Percentiles rank a stretch among this genome's conserved stretches.
phyloP scores from a whole-genome alignment of 306 rosid genomes.

The Senna siamea region DNA sequence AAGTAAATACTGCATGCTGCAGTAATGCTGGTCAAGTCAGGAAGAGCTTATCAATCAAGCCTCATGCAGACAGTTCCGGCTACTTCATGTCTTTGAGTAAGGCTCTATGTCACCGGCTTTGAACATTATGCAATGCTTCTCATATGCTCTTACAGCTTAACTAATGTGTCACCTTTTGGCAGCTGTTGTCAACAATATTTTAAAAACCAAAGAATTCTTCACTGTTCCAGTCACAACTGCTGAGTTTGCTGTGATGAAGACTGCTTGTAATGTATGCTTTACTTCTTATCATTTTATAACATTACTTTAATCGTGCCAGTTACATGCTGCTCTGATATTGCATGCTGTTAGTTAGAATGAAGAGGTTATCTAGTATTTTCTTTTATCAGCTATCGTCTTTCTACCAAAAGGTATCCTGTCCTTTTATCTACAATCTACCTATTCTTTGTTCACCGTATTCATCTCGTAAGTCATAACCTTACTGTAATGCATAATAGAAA shows the following conservation, averaged over 20 bases:
- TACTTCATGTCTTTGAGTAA: slow-evolving; percentile 86
- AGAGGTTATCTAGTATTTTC: slow-evolving; percentile 30
- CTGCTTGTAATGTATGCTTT: slow-evolving; percentile 88
- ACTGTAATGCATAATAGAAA: slow-evolving; percentile 26
- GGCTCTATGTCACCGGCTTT: slow-evolving; percentile 29
- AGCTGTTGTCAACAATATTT: slow-evolving; percentile 74
- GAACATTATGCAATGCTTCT: slow-evolving; percentile 8
- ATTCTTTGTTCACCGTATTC: no score
- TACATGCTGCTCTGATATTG: slow-evolving; percentile 19
- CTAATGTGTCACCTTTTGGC: slow-evolving; percentile 42
- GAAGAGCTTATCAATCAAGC: slow-evolving; percentile 84
- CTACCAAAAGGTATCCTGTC: slow-evolving; percentile 9
- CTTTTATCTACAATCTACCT: slow-evolving; percentile 11
- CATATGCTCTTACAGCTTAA: not conserved
- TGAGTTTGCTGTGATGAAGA: slow-evolving; percentile 85
- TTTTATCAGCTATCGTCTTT: slow-evolving; percentile 26
- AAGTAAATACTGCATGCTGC: slow-evolving; percentile 45
- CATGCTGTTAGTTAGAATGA: slow-evolving; percentile 13
- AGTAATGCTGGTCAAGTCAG: slow-evolving; percentile 96
- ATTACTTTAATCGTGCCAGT: slow-evolving; percentile 6
- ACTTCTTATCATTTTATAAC: slow-evolving; percentile 27
- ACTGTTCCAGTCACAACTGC: slow-evolving; percentile 79
- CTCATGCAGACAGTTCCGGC: slow-evolving; percentile 66
- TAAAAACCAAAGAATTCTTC: slow-evolving; percentile 62
- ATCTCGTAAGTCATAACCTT: slow-evolving; percentile 12